Evolutionary conservation across 2,329 filamentous ascomycete genomes (phyloP), one percentile per base, ranked within the genome.

Genomic region (Paecilomyces fulvus): DNA sequence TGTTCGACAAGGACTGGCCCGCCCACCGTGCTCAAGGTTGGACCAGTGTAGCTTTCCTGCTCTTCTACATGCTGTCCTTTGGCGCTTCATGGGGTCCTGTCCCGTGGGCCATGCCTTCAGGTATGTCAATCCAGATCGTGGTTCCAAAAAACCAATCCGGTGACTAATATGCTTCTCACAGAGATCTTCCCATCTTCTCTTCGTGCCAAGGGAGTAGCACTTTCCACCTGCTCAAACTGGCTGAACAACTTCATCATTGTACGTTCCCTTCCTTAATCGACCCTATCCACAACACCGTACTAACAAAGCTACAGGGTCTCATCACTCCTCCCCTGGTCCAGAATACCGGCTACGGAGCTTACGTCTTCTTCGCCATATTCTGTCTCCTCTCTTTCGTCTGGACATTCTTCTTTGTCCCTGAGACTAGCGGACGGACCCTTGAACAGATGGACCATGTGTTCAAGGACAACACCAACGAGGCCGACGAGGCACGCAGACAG

Each of bases 221-320:
- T 87, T 1, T 83, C 82, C 0, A 86, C 84, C 0, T 82, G 79
- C 57, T 79, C 79, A 5, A 86, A 84, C 70, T 89, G 86, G 78
- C 69, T 85, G 2, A 83, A 80, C 65, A 85, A 86, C 66, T 86
- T 86, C 60, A 79, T 84, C 53, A 82, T 85, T 25, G 73, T 73
- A 56, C 64, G 68, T 65, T 28, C 9, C 56, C 73, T 2, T 72
- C 70, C 58, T 6, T 23, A 17, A 51, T 17, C 5, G 37, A 54
- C 53, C 51, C 11, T 20, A n/a, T n/a, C 12, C 11, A 10, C 0
- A 6, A 2, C 1, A 54, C 17, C 31, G 33, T 56, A 31, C 43
- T 52, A 52, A 56, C 56, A 30, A 20, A 12, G 7, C 52, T 6
- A 23, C 20, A 74, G 54, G 84, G 86, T 33, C 79, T 88, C 63